Evolutionary conservation across 2,329 filamentous ascomycete species (phyloP), one percentile per base, ranked within the genome.

Genomic region (Aspergillus terreus): DNA sequence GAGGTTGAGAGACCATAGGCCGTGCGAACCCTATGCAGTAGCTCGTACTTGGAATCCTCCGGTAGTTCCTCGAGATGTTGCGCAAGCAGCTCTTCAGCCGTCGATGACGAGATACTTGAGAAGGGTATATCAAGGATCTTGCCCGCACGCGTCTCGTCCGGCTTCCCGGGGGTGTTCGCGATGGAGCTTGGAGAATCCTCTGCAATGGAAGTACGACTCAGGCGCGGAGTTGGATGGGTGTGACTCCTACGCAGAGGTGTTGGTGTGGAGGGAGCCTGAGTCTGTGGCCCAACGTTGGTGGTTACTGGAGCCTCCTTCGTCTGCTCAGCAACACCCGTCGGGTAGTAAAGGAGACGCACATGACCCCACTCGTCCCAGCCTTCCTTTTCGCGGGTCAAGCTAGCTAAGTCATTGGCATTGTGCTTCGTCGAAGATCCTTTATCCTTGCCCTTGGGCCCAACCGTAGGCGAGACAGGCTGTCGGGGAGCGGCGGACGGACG

Each of bases 381-480:
- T 48, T 58, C 72, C 41, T 58, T 64, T 21, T 81, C 78, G 50
- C 85, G 85, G 47, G 86, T 85, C 51, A 97, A 77, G 11, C 86
- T 82, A 32, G 88, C 83, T 49, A 99, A 75, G 69, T 99, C 90
- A 58, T 92, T 92, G n/a, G 89, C 88, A 69, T 89, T 85, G 70
- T 88, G 81, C 30, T 78, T 67, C 47, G 64, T 67, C 50, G 74
- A 73, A 30, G 71, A 64, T 2, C 75, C 68, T 69, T 88, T 92
- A 11, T 95, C 90, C 70, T 92, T 95, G 45, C 81, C 84, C 72
- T 95, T 95, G 49, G 73, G 81, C 11, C 77, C 77, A 33, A 81
- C 76, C 7, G 77, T 66, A n/a, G 81, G 71, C 4, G 80, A 72
- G 4, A 72, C 64, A 14, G 80, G 68, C 27, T 79, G 65, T 53